Conservation (phyloP, 805 yeast genomes). For the Starmerella lactis-condensi region DNA sequence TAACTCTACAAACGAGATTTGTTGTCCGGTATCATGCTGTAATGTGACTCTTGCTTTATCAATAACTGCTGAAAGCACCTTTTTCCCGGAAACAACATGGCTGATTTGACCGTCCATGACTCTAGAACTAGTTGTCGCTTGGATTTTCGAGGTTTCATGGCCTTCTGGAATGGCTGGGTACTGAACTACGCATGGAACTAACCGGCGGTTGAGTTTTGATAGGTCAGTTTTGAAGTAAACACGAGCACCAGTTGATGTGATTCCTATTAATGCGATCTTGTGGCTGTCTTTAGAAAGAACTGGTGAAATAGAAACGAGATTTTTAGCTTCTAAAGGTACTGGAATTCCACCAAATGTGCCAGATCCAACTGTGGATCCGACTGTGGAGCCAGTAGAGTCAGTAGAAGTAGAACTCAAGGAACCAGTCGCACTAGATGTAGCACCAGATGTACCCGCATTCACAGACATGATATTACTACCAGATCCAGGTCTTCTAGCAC, state of each 20-base stretch:
- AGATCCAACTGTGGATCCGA: too few species aligned
- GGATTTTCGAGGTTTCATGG: neutral
- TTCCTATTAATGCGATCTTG: slow-evolving; percentile 12
- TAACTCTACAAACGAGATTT: slow-evolving; percentile 20
- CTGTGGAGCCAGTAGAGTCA: too few species aligned
- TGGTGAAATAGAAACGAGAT: slow-evolving; percentile 12
- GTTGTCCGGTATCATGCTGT: slow-evolving; percentile 32
- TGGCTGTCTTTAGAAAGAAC: slow-evolving; percentile 4
- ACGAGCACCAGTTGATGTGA: slow-evolving; percentile 14
- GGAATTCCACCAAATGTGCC: too few species aligned
- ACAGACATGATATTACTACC: too few species aligned
- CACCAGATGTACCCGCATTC: too few species aligned
- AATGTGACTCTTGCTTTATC: slow-evolving; percentile 66
- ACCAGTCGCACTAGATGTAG: too few species aligned
- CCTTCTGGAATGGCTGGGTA: too few species aligned
- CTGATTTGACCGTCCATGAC: neutral
- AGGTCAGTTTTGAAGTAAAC: slow-evolving; percentile 12
- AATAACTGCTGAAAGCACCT: slow-evolving; percentile 34
- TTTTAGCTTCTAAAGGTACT: neutral
- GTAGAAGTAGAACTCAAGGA: too few species aligned
- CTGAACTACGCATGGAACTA: too few species aligned
- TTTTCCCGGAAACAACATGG: neutral
- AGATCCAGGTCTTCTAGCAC: too few species aligned
- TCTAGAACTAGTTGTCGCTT: neutral
- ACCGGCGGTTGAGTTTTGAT: too few species aligned